A percentile compares a stretch with the other conserved stretches of the same genome.
These are phyloP conservation scores for Apium graveolens DNA, from an alignment of 129 eudicot species.

Conservation along the genomic window DNA sequence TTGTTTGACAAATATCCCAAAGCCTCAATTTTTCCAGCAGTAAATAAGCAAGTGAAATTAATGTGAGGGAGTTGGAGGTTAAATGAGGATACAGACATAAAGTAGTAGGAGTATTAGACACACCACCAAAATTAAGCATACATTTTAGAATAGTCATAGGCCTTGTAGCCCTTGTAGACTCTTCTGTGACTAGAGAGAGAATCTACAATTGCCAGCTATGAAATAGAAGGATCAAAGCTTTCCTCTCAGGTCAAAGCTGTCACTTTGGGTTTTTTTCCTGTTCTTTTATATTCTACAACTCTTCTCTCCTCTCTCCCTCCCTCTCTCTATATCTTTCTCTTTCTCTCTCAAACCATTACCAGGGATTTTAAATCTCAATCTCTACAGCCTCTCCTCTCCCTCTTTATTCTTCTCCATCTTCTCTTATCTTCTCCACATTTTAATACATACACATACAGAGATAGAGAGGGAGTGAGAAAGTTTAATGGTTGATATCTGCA, in stretches of 20 bases:
- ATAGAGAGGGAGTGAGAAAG: slow-evolving; percentile 12
- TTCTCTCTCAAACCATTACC: slow-evolving; percentile 1
- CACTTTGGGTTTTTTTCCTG: slow-evolving; percentile 20
- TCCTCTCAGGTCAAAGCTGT: slow-evolving; percentile 44
- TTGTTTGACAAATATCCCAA: neutral
- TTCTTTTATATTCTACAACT: slow-evolving; percentile 17
- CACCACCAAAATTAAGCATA: neutral
- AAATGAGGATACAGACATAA: neutral
- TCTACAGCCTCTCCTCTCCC: slow-evolving; percentile 4
- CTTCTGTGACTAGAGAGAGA: slow-evolving; percentile 21
- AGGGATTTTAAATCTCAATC: slow-evolving; percentile 22
- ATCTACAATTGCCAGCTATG: slow-evolving; percentile 60
- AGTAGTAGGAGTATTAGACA: neutral
- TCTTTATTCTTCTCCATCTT: slow-evolving; percentile 8
- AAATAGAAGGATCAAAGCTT: slow-evolving; percentile 46
- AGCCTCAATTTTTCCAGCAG: neutral
- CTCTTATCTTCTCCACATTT: neutral
- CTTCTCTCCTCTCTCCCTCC: neutral
- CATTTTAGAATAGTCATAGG: neutral
- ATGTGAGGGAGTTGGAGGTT: neutral
- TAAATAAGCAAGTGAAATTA: neutral
- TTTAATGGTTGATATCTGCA: slow-evolving; percentile 37
- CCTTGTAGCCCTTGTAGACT: neutral
- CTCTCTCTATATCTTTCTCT: too few relatives aligned
- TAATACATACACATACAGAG: neutral